Evolutionary conservation across 2,329 filamentous ascomycete genomes (phyloP), one percentile per base, ranked within the genome.

Genomic region (Clathrospora elynae): DNA sequence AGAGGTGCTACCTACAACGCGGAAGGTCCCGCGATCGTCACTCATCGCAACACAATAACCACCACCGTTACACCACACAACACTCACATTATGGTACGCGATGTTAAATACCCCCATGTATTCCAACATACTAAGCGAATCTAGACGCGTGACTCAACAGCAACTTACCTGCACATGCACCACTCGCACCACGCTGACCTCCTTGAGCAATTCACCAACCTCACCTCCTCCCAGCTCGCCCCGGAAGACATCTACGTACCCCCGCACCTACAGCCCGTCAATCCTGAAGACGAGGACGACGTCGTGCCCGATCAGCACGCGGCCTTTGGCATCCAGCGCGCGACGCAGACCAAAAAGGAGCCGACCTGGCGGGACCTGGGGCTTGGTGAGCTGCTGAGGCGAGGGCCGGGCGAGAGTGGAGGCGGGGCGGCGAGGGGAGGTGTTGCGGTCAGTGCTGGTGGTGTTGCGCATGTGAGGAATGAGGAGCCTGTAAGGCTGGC

Each of bases 241-340:
- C 67, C 72, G 49, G 88, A 93, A 72, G 87, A 91, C 42, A 88
- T 93, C 65, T 87, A 88, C 69, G 86, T 95, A n/a, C 83, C 86
- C 22, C 83, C 83, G 6, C 82, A 89, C 50, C 83, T 90, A 65
- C 87, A 90, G 67, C 89, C 88, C 26, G 78, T 90, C 63, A 92
- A 93, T 66, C 88, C 89, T 0, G 88, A 93, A 70, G 88, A 93
- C 67, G 88, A 93, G 71, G 89, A 93, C 64, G 88, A 93, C 62
- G 86, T 93, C 3, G 88, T 93, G 4, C 88, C 89, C 0, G 88
- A 93, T 69, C 88, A 93, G 72, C 88, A 93, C 65, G 88, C 88
- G 9, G 89, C 88, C 0, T 93, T 93, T 67, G 89, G 88, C 25
- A 93, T 95, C 59, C 84, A 88, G 68, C 81, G 87, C 55, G 88